phyloP scores from a whole-genome alignment of 2,329 filamentous ascomycete species.

The Emergomyces africanus region DNA sequence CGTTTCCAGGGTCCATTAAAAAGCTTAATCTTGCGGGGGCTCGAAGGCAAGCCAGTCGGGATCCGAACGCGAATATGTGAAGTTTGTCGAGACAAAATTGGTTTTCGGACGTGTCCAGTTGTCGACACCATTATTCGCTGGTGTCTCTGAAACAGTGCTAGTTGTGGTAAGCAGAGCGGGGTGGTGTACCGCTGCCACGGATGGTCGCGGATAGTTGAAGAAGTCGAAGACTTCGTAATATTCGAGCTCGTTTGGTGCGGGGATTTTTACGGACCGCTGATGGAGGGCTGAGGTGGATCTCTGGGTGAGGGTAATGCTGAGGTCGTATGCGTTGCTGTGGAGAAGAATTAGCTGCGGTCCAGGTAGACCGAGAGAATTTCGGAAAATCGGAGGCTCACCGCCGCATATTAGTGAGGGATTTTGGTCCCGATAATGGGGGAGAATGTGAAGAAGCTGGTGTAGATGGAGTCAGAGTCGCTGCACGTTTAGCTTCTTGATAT shows the following conservation, averaged over 20 bases:
- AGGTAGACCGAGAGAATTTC: not conserved
- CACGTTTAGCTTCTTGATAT: conserved; percentile 3
- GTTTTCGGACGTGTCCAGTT: not conserved
- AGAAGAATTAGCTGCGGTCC: conserved; percentile 7
- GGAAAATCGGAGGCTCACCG: conserved; percentile 17
- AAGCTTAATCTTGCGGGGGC: conserved; percentile 2
- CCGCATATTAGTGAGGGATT: conserved; percentile 30
- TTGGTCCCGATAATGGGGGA: conserved; percentile 9
- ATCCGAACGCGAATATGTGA: not conserved
- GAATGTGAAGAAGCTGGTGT: not conserved
- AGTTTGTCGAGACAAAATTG: conserved; percentile 1
- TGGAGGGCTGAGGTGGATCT: conserved; percentile 28
- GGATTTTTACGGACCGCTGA: conserved; percentile 27
- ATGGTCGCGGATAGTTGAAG: conserved; percentile 28
- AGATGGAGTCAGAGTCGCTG: not conserved
- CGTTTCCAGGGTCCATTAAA: not conserved
- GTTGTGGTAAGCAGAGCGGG: not conserved
- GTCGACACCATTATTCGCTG: not conserved
- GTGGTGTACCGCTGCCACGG: not conserved
- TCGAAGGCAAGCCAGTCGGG: conserved; percentile 2
- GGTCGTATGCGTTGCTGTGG: conserved; percentile 22
- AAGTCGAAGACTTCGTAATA: conserved; percentile 36
- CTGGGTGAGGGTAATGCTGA: conserved; percentile 27
- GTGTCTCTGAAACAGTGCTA: not conserved
- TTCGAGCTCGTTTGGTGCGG: conserved; percentile 31